Conservation (phyloP, 1,284 basidiomycete genomes). For the Xerocomus amazonicus region DNA sequence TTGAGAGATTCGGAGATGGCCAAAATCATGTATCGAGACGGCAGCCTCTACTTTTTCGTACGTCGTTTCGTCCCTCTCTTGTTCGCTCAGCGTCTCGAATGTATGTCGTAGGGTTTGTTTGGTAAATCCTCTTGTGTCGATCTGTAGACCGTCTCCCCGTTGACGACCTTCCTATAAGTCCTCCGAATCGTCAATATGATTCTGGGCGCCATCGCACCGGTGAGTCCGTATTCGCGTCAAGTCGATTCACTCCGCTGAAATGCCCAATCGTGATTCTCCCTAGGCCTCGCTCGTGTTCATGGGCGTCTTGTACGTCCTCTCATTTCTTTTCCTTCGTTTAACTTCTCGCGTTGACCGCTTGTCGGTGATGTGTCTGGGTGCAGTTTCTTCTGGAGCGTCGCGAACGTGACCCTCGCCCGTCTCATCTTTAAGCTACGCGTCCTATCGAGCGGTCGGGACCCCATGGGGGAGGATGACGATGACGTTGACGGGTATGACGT, state of each 20-base stretch:
- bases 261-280: background rate
- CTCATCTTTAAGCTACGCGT: conserved; percentile 39
- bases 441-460: conserved; percentile 2
- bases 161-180: conserved; percentile 14
- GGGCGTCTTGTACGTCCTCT: conserved; percentile 28
- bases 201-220: background rate
- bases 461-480: background rate
- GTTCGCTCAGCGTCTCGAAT: background rate
- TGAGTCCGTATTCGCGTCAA: conserved; percentile 19
- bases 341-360: too few relatives aligned
- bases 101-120: conserved; percentile 22
- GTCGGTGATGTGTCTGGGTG: background rate
- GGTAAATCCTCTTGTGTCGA: conserved; percentile 17
- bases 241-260: conserved; percentile 25
- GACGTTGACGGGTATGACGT: background rate
- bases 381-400: conserved; percentile 41
- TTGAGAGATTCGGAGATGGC: conserved; percentile 21
- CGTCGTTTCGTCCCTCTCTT: conserved; percentile 12
- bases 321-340: background rate
- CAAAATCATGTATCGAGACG: conserved; percentile 35
- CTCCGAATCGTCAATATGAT: conserved; percentile 31
- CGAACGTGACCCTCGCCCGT: conserved; percentile 36
- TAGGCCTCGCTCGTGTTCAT: conserved; percentile 29
- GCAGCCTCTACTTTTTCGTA: conserved; percentile 38
- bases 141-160: background rate